Evolutionary conservation across 768 basidiomycete genomes (phyloP).

Genomic region (Suillus cothurnatus): DNA sequence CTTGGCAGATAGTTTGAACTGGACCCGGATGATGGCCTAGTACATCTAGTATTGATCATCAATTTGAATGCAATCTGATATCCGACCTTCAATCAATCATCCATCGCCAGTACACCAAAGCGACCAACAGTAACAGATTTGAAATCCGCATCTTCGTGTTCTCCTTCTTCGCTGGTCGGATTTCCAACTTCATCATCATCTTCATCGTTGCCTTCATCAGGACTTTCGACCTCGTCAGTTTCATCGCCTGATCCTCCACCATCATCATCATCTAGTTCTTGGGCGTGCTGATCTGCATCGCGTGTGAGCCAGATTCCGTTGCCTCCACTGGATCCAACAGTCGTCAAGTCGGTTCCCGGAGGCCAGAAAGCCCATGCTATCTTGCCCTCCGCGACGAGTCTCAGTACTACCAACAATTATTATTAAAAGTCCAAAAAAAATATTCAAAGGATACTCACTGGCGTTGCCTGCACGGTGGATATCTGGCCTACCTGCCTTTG

Average conservation of each 20-base stretch:
- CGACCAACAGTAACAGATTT: slow-evolving; percentile 14
- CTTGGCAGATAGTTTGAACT: background rate
- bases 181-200: slow-evolving; percentile 5
- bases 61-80: background rate
- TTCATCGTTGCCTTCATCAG: slow-evolving; percentile 16
- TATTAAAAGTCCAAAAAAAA: background rate
- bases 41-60: background rate
- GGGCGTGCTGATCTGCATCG: slow-evolving; percentile 21
- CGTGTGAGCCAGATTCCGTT: slow-evolving; percentile 63
- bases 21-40: background rate
- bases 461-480: slow-evolving; percentile 87
- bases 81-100: slow-evolving; percentile 11
- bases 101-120: slow-evolving; percentile 36
- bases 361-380: slow-evolving; percentile 90
- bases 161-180: slow-evolving; percentile 8
- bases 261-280: slow-evolving; percentile 25
- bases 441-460: slow-evolving; percentile 52
- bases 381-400: slow-evolving; percentile 79
- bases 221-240: slow-evolving; percentile 24
- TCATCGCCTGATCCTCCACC: slow-evolving; percentile 22
- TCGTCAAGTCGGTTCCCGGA: slow-evolving; percentile 40
- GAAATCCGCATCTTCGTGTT: slow-evolving; percentile 13
- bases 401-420: slow-evolving; percentile 56
- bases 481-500: slow-evolving; percentile 89
- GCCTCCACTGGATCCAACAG: slow-evolving; percentile 31